A percentile compares a stretch with the other conserved stretches of the same genome.
These are phyloP conservation scores for Euphorbia corollata DNA, from an alignment of 441 rosid genomes.

Conservation along the genomic window DNA sequence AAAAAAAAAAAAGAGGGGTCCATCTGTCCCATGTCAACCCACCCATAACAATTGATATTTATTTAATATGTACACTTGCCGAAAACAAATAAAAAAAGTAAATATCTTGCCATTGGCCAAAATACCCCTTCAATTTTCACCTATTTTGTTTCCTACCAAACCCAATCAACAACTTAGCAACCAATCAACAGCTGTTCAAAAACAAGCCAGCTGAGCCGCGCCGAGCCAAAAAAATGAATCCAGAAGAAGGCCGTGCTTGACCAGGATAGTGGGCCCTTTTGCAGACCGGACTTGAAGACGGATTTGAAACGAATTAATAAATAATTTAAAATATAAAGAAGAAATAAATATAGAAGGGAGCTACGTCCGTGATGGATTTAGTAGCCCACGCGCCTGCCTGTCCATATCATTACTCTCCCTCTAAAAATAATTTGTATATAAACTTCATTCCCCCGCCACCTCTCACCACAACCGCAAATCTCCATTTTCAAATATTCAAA, in stretches of 20 bases:
- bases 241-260: constrained; percentile 45
- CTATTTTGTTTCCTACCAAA: constrained; percentile 9
- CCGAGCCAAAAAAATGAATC: constrained; percentile 13
- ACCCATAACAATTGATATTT: background rate
- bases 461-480: constrained; percentile 20
- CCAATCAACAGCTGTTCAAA: background rate
- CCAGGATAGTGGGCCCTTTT: constrained; percentile 40
- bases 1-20: too few species aligned
- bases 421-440: constrained; percentile 35
- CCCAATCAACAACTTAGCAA: background rate
- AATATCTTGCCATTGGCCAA: background rate
- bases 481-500: background rate
- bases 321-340: background rate
- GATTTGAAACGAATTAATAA: constrained; percentile 33
- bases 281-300: constrained; percentile 37
- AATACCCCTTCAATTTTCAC: background rate
- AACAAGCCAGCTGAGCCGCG: constrained; percentile 19
- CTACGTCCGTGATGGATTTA: constrained; percentile 44
- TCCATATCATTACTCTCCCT: constrained; percentile 15
- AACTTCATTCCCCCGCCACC: constrained; percentile 27
- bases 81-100: background rate
- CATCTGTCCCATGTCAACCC: background rate
- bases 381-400: constrained; percentile 39
- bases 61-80: too few species aligned
- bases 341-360: constrained; percentile 14